These are phyloP conservation scores for Lyophyllum semitale DNA, from an alignment of 768 basidiomycete species.

Conservation along the genomic window DNA sequence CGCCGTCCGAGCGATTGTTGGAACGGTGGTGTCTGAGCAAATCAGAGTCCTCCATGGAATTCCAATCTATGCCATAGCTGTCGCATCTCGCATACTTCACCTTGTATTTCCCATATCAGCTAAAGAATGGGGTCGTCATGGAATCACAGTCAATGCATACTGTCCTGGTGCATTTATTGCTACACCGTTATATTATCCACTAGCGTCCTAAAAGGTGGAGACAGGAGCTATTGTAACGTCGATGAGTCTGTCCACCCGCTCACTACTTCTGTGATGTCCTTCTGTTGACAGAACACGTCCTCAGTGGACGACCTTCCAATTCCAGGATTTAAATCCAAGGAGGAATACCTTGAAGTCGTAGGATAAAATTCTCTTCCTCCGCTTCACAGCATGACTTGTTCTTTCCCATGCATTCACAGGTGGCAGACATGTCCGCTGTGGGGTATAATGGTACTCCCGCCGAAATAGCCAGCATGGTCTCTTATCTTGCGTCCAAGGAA, in stretches of 20 bases:
- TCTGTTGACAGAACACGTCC: not conserved
- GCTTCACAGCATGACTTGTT: not conserved
- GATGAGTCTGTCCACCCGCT: conserved; percentile 14
- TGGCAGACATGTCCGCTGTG: conserved; percentile 3
- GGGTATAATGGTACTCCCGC: conserved; percentile 25
- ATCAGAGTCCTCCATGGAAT: no score
- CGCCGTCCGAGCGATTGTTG: no score
- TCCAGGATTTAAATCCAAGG: no score
- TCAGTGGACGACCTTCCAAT: conserved; percentile 17
- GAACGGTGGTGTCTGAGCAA: no score
- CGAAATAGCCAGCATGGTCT: conserved; percentile 37
- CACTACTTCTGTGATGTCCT: not conserved
- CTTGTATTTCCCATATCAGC: conserved; percentile 14
- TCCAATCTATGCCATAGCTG: no score
- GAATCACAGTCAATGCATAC: conserved; percentile 26
- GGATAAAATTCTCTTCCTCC: no score
- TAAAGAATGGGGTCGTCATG: conserved; percentile 16
- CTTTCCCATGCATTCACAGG: not conserved
- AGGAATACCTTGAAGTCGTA: no score
- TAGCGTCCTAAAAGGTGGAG: not conserved
- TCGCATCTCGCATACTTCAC: not conserved
- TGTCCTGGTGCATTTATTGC: conserved; percentile 14
- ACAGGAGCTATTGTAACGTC: conserved; percentile 17
- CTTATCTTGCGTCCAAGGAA: conserved; percentile 37
- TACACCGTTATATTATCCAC: not conserved